phyloP scores from a whole-genome alignment of 371 early-diverging fungal species.

The Entomophthora muscae region DNA sequence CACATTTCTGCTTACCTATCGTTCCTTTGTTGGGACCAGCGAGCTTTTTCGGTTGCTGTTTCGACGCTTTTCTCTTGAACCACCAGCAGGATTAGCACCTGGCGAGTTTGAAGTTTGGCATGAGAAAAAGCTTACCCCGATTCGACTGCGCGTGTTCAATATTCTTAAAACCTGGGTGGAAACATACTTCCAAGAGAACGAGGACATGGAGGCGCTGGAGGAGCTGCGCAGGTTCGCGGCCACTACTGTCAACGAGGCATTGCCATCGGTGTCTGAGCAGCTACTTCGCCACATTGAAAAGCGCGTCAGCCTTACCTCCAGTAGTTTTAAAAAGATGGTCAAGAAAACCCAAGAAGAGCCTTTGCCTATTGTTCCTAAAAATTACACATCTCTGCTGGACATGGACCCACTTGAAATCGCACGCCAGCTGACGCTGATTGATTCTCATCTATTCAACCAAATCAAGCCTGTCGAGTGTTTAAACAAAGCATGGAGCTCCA shows the following conservation, averaged over 20 bases:
- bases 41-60: conserved; percentile 52
- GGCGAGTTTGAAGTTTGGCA: conserved; percentile 59
- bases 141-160: conserved; percentile 75
- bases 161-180: conserved; percentile 84
- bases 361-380: conserved; percentile 45
- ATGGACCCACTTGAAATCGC: conserved; percentile 10
- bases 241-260: conserved; percentile 21
- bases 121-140: conserved; percentile 64
- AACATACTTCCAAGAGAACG: conserved; percentile 58
- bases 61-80: conserved; percentile 46
- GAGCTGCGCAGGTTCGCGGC: conserved; percentile 14
- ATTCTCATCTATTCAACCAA: conserved; percentile 9
- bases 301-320: conserved; percentile 13
- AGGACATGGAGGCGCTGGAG: conserved; percentile 44
- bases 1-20: conserved; percentile 75
- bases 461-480: conserved; percentile 10
- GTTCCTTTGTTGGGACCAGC: conserved; percentile 58
- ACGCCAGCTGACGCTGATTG: conserved; percentile 10
- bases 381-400: conserved; percentile 22
- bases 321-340: conserved; percentile 35
- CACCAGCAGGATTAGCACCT: conserved; percentile 45
- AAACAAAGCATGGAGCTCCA: conserved; percentile 20
- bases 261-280: conserved; percentile 47
- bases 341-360: conserved; percentile 32
- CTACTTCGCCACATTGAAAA: conserved; percentile 48